Evolutionary conservation across 495 filamentous ascomycete genomes (phyloP), one percentile per base, ranked within the genome.

Genomic region (Neurospora terricola): DNA sequence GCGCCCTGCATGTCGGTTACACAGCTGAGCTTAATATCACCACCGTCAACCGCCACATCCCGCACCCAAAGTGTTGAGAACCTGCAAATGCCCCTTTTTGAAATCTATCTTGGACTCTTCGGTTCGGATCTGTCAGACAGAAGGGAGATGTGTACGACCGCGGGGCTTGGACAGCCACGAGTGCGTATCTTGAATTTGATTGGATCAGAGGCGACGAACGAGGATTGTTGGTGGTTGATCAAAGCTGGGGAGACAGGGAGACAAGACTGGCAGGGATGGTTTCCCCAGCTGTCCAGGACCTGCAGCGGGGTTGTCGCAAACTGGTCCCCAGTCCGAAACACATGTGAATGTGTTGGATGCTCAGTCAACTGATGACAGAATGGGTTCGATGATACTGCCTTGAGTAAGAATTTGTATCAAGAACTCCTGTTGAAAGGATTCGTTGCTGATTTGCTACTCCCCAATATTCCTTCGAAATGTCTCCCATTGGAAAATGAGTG

Each of bases 1-100:
- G 73, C n/a, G 27, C 38, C 59, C 73, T 76, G 75, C 76, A 78
- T 62, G 72, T 74, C 71, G 70, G 69, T 21, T 59, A 16, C 39
- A 38, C 42, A 30, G 34, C 69, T 42, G 36, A 42, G 37, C 37
- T 48, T 27, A 6, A 18, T 45, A 30, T 59, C 21, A 37, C 54
- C 38, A 59, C 75, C 36, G 69, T 72, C 70, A 72, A 70, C 76
- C 71, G 74, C 70, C 71, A 72, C 68, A n/a, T 45, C 42, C 42
- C 42, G 42, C 5, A 45, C 42, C 42, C 42, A 8, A 43, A n/a
- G 6, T 45, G 42, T 45, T 45, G 18, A 45, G 14, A 1, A 45
- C 42, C 42, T n/a, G 5, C 18, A n/a, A 45, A 18, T 43, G 40
- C 40, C 14, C 40, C 0, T 43, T 43, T 18, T 43, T 43, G 40